These are phyloP conservation scores for Beauveria australis DNA, from an alignment of 2,329 filamentous ascomycete species.

Conservation along the genomic window DNA sequence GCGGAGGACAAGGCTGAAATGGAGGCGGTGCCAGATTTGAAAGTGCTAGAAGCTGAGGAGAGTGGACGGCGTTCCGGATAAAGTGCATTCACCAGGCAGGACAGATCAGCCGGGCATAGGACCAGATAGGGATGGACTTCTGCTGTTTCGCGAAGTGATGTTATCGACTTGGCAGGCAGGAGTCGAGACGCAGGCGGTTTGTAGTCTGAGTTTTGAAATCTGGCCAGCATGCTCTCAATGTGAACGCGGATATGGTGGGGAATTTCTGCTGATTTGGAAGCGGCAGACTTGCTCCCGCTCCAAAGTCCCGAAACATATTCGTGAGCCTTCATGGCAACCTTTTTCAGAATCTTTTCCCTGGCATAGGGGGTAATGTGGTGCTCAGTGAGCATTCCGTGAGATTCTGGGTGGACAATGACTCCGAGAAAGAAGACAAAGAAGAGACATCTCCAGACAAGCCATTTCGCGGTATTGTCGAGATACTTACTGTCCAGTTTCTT, in stretches of 20 bases:
- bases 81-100: constrained; percentile 72
- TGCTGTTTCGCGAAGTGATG: constrained; percentile 64
- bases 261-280: constrained; percentile 37
- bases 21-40: constrained; percentile 59
- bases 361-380: constrained; percentile 90
- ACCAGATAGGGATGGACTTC: constrained; percentile 76
- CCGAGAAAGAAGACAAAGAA: constrained; percentile 81
- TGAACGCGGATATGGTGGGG: constrained; percentile 57
- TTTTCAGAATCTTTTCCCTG: constrained; percentile 69
- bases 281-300: constrained; percentile 56
- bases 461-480: constrained; percentile 68
- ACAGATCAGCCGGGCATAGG: constrained; percentile 68
- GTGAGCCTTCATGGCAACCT: constrained; percentile 73
- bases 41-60: constrained; percentile 53
- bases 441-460: constrained; percentile 85
- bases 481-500: constrained; percentile 65
- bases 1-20: constrained; percentile 59
- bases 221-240: constrained; percentile 61
- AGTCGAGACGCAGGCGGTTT: constrained; percentile 47
- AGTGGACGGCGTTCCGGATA: constrained; percentile 67
- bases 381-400: constrained; percentile 67
- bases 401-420: constrained; percentile 84
- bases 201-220: constrained; percentile 49
- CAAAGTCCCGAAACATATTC: constrained; percentile 72
- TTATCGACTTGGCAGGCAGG: constrained; percentile 62